Conservation (phyloP, 139 green algal genomes). For the Coelastrella sp. region DNA sequence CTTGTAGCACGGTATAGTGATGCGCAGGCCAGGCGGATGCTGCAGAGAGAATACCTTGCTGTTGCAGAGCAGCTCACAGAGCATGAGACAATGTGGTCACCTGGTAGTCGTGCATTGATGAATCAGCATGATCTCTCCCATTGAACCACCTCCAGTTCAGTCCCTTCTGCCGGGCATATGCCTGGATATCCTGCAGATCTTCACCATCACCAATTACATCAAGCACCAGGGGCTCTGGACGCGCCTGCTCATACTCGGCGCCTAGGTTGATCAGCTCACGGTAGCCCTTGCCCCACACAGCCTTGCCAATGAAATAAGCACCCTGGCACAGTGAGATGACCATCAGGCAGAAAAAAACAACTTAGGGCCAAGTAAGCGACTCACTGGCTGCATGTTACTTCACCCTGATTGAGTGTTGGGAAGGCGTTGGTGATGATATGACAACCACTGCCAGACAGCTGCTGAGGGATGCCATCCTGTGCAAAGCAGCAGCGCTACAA, state of each 20-base stretch:
- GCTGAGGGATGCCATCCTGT: too few species aligned
- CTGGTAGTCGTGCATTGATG: conserved; percentile 68
- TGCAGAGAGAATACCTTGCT: too few species aligned
- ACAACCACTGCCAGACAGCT: too few species aligned
- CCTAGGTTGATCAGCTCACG: conserved; percentile 88
- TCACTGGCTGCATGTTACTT: too few species aligned
- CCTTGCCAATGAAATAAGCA: conserved; percentile 95
- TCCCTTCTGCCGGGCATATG: conserved; percentile 46
- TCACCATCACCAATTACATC: conserved; percentile 91
- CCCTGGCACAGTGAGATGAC: conserved; percentile 59
- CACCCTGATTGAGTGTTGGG: too few species aligned
- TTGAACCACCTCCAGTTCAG: conserved; percentile 87
- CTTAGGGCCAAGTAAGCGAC: too few species aligned
- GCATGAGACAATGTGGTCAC: conserved; percentile 12
- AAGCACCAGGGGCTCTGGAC: conserved; percentile 54
- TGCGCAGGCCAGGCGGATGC: too few species aligned
- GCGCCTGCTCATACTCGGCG: conserved; percentile 22
- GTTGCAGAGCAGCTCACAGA: not conserved
- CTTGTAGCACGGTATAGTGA: too few species aligned
- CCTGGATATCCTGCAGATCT: conserved; percentile 76
- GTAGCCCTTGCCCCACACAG: conserved; percentile 96
- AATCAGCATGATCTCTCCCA: conserved; percentile 86
- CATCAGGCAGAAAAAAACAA: not conserved
- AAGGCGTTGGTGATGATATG: too few species aligned
- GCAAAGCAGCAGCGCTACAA: too few species aligned